phyloP scores from a whole-genome alignment of 495 filamentous ascomycete species.

The Neurospora sp. region DNA sequence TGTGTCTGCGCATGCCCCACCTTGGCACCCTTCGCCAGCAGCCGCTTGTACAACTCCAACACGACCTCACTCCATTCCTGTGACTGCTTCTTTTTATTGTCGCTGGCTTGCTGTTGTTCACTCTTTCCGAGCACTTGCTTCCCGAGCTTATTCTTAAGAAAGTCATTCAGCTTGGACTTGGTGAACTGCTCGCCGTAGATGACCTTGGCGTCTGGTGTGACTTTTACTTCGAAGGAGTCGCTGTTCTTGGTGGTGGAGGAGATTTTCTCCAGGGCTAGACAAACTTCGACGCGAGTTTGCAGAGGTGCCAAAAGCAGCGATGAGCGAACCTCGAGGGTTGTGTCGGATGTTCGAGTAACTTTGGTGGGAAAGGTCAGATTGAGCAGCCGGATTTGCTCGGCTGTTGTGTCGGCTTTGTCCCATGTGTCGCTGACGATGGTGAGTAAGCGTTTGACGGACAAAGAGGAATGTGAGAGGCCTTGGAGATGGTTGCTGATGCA shows the following conservation, averaged over 20 bases:
- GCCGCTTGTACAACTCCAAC: conserved; percentile 42
- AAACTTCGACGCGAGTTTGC: conserved; percentile 50
- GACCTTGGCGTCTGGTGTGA: conserved; percentile 39
- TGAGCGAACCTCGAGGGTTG: conserved; percentile 41
- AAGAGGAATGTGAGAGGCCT: conserved; percentile 37
- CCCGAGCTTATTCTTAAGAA: conserved; percentile 41
- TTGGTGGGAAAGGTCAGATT: conserved; percentile 44
- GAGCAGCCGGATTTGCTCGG: conserved; percentile 45
- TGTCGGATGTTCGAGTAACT: conserved; percentile 43
- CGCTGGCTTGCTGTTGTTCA: conserved; percentile 15
- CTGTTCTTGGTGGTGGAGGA: neutral
- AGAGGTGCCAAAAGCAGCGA: conserved; percentile 46
- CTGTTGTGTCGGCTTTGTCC: conserved; percentile 43
- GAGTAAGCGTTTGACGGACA: conserved; percentile 45
- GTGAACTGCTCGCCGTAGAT: conserved; percentile 61
- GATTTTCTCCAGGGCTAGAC: conserved; percentile 26
- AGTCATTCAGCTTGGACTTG: conserved; percentile 51
- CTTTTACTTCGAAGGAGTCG: conserved; percentile 34
- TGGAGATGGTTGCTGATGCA: conserved; percentile 50
- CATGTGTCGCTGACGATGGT: conserved; percentile 45
- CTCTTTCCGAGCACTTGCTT: conserved; percentile 18
- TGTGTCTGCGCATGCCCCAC: conserved; percentile 1
- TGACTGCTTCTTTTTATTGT: conserved; percentile 15
- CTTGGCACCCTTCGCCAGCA: conserved; percentile 47
- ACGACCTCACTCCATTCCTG: conserved; percentile 47